Conservation (phyloP, 192 early-diverging fungal genomes). For the Coemansia sp. region DNA sequence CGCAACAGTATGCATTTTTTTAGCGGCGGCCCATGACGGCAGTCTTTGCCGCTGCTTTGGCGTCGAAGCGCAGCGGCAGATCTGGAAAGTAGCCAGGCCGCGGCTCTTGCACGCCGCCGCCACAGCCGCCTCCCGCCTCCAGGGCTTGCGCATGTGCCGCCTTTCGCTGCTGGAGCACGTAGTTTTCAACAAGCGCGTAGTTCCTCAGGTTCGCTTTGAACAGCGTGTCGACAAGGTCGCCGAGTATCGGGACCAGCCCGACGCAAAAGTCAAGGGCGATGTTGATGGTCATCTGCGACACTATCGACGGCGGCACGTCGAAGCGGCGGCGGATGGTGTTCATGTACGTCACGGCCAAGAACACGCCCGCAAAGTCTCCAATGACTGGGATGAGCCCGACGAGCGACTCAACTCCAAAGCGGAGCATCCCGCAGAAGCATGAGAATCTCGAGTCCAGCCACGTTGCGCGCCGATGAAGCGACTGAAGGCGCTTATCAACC, state of each 20-base stretch:
- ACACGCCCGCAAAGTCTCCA: conserved; percentile 47
- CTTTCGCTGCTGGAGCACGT: conserved; percentile 19
- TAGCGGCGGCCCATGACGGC: neutral
- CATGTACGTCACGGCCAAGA: conserved; percentile 36
- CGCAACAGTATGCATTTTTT: too few species aligned
- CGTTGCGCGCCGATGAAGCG: conserved; percentile 20
- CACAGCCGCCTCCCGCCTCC: conserved; percentile 13
- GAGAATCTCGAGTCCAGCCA: conserved; percentile 37
- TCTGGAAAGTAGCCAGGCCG: conserved; percentile 20
- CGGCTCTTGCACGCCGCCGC: conserved; percentile 3
- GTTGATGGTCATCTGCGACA: conserved; percentile 50
- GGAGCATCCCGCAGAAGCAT: conserved; percentile 35
- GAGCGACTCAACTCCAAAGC: conserved; percentile 50
- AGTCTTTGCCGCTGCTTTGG: conserved; percentile 8
- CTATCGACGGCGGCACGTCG: conserved; percentile 33
- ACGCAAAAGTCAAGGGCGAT: conserved; percentile 45
- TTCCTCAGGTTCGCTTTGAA: conserved; percentile 58
- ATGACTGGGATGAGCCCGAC: conserved; percentile 47
- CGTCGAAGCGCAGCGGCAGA: conserved; percentile 11
- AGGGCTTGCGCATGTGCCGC: neutral
- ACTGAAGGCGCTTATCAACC: conserved; percentile 27
- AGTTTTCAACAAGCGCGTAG: conserved; percentile 30
- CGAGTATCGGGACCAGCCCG: conserved; percentile 52
- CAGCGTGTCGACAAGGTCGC: conserved; percentile 47
- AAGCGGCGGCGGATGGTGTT: conserved; percentile 23